Conservation (phyloP, 208 protist genomes). For the Vickermania ingenoplastis region DNA sequence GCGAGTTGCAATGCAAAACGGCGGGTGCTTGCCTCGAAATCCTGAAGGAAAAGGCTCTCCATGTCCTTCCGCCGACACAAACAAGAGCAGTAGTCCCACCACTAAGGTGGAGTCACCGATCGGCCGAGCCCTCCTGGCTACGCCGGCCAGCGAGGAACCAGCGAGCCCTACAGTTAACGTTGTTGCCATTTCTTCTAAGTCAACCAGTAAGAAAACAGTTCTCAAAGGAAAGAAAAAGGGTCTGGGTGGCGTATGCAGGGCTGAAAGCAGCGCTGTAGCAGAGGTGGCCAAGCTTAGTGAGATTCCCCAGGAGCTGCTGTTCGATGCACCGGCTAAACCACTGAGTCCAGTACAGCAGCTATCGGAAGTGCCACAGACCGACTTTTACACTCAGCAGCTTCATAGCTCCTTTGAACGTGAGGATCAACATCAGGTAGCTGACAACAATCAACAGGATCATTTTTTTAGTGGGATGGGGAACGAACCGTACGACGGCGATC, state of each 20-base stretch:
- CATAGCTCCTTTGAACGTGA: no score
- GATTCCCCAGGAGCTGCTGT: slow-evolving; percentile 47
- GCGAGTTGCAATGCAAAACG: slow-evolving; percentile 24
- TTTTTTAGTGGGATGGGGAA: slow-evolving; percentile 62
- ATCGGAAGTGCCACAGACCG: slow-evolving; percentile 6
- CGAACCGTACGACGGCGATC: slow-evolving; percentile 19
- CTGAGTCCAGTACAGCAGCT: not conserved
- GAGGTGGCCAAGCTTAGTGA: slow-evolving; percentile 19
- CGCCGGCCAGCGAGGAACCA: slow-evolving; percentile 2
- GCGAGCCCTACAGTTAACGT: slow-evolving; percentile 21
- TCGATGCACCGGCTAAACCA: slow-evolving; percentile 17
- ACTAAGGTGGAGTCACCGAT: not conserved
- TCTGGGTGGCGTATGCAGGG: slow-evolving; percentile 23
- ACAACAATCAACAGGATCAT: no score
- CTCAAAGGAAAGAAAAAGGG: slow-evolving; percentile 33
- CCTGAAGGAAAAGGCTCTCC: slow-evolving; percentile 1
- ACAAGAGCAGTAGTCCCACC: not conserved
- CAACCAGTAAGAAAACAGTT: slow-evolving; percentile 22
- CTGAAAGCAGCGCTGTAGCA: not conserved
- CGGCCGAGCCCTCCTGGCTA: not conserved
- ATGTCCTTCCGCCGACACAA: not conserved
- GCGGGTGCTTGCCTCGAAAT: slow-evolving; percentile 1
- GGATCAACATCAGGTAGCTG: no score
- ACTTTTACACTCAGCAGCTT: no score
- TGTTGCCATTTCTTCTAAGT: slow-evolving; percentile 8